Base-by-base conservation (phyloP, 148 eudicot species). In the Agrostemma githago region DNA sequence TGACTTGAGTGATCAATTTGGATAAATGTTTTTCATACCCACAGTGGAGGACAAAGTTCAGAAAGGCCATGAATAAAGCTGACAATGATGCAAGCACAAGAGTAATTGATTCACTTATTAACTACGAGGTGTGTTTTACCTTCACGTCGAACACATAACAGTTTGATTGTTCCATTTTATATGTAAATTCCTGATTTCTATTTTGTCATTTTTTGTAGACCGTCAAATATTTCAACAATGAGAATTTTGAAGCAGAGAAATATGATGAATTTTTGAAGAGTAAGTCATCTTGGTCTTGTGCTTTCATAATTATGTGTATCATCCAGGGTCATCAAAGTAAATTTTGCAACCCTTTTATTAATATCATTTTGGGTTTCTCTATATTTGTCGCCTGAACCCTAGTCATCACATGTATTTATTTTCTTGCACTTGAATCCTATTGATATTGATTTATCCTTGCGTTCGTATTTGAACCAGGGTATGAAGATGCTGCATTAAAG, bases 41-140 rank as follows among this genome's bases (percentile, higher is more conserved):
- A 70, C 79, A 93, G 98, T 93, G 98, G 98, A 88, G 98, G 79
- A 93, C 98, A 41, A 91, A 89, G 86, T 91, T 94, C 68, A 87
- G 98, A 81, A 91, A 94, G 88, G 87, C 84, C 69, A 94, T 94
- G 98, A 93, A 94, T 82, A 91, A 94, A 86, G 97, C 98, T 82
- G 98, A 94, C 63, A 94, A 93, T 82, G 96, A 89, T 84, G 96
- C 98, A 62, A 91, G 88, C 81, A 88, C 97, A n/a, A 87, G 96
- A 82, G 98, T 93, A 66, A 77, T 94, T 71, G 98, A 94, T 82
- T 94, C 98, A 42, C 91, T 94, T 54, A 91, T 94, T 62, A 93
- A 94, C 80, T 94, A 91, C 79, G 98, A 94, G 95, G 98, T 91
- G 72, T 41, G 44, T 77, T 68, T 54, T 42, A 7, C 43, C 79